A percentile compares a stretch with the other conserved stretches of the same genome.
Evolutionary conservation across 140 eudicot genomes (phyloP).

Genomic region (Bidens hawaiensis): DNA sequence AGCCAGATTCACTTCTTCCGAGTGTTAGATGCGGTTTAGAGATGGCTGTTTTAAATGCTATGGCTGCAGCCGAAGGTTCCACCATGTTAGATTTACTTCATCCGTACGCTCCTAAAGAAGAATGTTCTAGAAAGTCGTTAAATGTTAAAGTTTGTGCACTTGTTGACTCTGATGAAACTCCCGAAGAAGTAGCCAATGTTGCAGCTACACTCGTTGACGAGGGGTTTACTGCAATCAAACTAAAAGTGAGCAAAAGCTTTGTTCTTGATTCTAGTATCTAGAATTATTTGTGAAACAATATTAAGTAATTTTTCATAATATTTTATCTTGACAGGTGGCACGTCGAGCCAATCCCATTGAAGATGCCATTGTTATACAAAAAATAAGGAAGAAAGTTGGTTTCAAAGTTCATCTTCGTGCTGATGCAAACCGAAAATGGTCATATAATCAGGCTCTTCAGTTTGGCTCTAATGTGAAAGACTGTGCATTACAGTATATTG

Average conservation of each 20-base stretch:
- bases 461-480: conserved; percentile 62
- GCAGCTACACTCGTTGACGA: conserved; percentile 70
- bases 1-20: conserved; percentile 83
- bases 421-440: conserved; percentile 93
- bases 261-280: not conserved
- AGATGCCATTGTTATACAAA: conserved; percentile 70
- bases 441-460: conserved; percentile 57
- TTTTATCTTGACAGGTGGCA: conserved; percentile 57
- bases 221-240: conserved; percentile 78
- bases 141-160: conserved; percentile 78
- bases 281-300: not conserved
- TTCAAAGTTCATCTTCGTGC: conserved; percentile 60
- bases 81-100: conserved; percentile 58
- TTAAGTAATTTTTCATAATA: not conserved
- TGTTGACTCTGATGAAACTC: conserved; percentile 70
- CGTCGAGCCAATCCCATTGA: conserved; percentile 72
- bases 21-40: conserved; percentile 96
- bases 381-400: conserved; percentile 80
- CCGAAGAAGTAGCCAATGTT: conserved; percentile 61
- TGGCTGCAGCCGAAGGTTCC: conserved; percentile 61
- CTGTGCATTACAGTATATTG: conserved; percentile 73
- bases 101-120: conserved; percentile 34
- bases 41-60: conserved; percentile 80
- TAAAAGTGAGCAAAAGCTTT: conserved; percentile 53
- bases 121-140: conserved; percentile 28